These are phyloP conservation scores for Emmonsiellopsis sp. DNA, from an alignment of 2,329 filamentous ascomycete genomes.

Conservation along the genomic window DNA sequence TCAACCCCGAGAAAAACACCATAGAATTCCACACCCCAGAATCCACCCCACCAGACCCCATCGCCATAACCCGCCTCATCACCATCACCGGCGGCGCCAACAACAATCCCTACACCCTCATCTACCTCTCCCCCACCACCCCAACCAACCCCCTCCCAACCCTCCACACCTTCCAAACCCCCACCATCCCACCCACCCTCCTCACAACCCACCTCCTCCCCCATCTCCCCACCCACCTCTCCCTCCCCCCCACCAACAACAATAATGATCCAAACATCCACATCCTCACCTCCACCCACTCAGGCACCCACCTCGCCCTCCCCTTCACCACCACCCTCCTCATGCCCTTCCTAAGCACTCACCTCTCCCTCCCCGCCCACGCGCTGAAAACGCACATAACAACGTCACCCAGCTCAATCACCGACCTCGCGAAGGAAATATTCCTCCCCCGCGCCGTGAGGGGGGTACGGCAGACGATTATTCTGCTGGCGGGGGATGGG, in stretches of 20 bases:
- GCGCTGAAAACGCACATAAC: constrained; percentile 54
- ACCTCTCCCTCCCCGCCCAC: constrained; percentile 28
- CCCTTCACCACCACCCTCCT: constrained; percentile 50
- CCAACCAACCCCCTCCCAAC: no score
- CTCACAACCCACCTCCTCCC: no score
- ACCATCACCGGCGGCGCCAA: no score
- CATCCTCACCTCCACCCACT: constrained; percentile 58
- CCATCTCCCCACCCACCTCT: background rate
- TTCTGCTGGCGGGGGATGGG: constrained; percentile 82
- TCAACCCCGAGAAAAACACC: no score
- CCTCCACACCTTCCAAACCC: no score
- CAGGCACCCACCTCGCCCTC: constrained; percentile 52
- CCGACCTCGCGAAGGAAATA: constrained; percentile 47
- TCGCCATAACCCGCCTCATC: no score
- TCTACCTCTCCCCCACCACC: no score
- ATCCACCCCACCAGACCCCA: no score
- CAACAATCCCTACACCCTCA: no score
- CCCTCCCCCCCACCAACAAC: background rate
- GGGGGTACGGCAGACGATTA: constrained; percentile 49
- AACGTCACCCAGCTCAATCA: constrained; percentile 53
- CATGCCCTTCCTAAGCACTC: constrained; percentile 43
- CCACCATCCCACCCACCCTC: no score
- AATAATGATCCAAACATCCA: constrained; percentile 29
- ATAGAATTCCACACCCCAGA: no score
- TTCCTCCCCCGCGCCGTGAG: constrained; percentile 43